phyloP scores from a whole-genome alignment of 2,329 filamentous ascomycete species.

The Apiospora pterosperma region DNA sequence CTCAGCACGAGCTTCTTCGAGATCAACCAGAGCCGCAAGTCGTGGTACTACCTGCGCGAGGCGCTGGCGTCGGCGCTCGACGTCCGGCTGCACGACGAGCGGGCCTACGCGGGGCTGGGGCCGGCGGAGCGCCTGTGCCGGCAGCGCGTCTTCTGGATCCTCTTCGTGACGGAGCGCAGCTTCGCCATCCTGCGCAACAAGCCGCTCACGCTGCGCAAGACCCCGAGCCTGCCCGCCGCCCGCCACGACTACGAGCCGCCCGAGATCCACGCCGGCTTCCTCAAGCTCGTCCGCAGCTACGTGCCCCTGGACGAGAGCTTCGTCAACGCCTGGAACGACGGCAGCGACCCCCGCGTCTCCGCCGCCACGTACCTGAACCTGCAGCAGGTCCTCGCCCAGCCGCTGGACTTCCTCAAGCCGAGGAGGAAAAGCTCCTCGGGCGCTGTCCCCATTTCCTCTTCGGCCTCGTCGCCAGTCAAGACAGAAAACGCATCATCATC shows the following conservation, averaged over 20 bases:
- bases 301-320: conserved; percentile 62
- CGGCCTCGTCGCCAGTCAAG: background rate
- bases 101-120: conserved; percentile 45
- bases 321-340: conserved; percentile 62
- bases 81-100: conserved; percentile 56
- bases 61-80: conserved; percentile 58
- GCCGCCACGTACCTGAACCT: conserved; percentile 31
- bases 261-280: conserved; percentile 54
- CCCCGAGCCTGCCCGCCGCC: conserved; percentile 51
- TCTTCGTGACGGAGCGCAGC: conserved; percentile 60
- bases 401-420: conserved; percentile 28
- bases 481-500: conserved; percentile 39
- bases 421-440: conserved; percentile 12
- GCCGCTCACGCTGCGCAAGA: conserved; percentile 58
- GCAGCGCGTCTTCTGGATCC: conserved; percentile 57
- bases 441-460: background rate
- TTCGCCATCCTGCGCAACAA: conserved; percentile 63
- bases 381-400: conserved; percentile 30
- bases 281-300: conserved; percentile 58
- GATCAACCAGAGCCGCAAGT: conserved; percentile 57
- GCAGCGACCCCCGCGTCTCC: conserved; percentile 34
- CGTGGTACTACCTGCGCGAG: conserved; percentile 60
- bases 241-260: conserved; percentile 49
- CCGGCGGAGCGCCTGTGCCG: conserved; percentile 50
- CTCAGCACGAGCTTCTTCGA: conserved; percentile 59